phyloP scores from a whole-genome alignment of 2,329 filamentous ascomycete species.

The Arthrinium phaeospermum region DNA sequence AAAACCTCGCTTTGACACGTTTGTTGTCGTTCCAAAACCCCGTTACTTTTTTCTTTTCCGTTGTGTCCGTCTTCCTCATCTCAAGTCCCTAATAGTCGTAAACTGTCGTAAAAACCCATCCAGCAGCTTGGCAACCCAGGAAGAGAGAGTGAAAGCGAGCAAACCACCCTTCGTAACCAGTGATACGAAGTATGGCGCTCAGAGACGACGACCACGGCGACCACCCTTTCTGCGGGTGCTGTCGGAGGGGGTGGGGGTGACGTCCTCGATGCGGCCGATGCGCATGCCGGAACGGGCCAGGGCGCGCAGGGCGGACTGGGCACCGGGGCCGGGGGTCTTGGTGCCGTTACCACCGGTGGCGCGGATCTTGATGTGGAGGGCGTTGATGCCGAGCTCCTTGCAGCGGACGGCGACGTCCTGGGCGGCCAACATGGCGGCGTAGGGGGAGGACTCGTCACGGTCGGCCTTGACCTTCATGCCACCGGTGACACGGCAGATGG shows the following conservation, averaged over 20 bases:
- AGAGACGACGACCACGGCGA: slow-evolving; percentile 99
- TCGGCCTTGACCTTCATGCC: slow-evolving; percentile 99
- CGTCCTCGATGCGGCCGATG: slow-evolving; percentile 99
- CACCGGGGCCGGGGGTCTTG: slow-evolving; percentile 99
- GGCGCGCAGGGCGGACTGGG: slow-evolving; percentile 98
- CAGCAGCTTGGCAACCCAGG: slow-evolving; percentile 10
- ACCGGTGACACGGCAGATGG: slow-evolving; percentile 99
- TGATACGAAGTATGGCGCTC: slow-evolving; percentile 52
- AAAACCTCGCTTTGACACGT: slow-evolving; percentile 22
- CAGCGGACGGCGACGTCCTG: slow-evolving; percentile 93
- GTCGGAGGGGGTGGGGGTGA: slow-evolving; percentile 98
- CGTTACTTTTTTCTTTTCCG: slow-evolving; percentile 32
- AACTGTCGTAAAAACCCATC: slow-evolving; percentile 19
- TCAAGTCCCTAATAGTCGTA: neutral
- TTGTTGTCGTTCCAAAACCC: slow-evolving; percentile 17
- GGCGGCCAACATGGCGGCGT: slow-evolving; percentile 99
- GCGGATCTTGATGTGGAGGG: slow-evolving; percentile 99
- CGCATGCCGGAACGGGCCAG: slow-evolving; percentile 99
- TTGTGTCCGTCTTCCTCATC: slow-evolving; percentile 14
- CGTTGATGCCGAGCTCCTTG: slow-evolving; percentile 78
- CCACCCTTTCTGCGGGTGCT: slow-evolving; percentile 99
- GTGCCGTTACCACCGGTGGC: slow-evolving; percentile 99
- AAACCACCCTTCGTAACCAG: slow-evolving; percentile 19
- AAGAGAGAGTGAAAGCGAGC: neutral
- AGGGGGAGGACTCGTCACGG: slow-evolving; percentile 99